These are phyloP conservation scores for Zychaea mexicana DNA, from an alignment of 371 early-diverging fungal genomes.

Conservation along the genomic window DNA sequence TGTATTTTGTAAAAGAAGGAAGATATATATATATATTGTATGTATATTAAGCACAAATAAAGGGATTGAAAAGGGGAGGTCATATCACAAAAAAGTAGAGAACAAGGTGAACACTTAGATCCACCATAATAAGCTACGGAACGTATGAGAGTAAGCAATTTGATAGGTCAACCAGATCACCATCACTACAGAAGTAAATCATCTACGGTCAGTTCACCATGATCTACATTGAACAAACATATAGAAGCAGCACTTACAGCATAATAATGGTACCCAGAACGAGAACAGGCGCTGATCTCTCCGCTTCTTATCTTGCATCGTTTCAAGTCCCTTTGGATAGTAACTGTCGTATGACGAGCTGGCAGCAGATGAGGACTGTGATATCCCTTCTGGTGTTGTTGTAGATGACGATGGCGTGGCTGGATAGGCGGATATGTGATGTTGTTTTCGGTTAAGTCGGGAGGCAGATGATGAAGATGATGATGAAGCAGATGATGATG, in stretches of 20 bases:
- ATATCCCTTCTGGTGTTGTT: constrained; percentile 1
- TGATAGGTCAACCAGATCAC: constrained; percentile 43
- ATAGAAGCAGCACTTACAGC: constrained; percentile 36
- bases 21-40: not conserved
- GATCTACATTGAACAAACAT: not conserved
- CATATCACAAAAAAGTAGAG: too few relatives aligned
- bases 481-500: not conserved
- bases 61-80: too few relatives aligned
- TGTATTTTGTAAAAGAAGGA: too few relatives aligned
- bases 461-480: constrained; percentile 1
- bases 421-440: constrained; percentile 14
- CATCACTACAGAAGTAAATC: constrained; percentile 50
- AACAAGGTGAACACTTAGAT: not conserved
- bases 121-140: constrained; percentile 4
- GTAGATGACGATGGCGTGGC: constrained; percentile 12
- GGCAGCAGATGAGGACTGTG: constrained; percentile 6
- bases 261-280: constrained; percentile 53
- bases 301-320: constrained; percentile 31
- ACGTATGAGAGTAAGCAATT: constrained; percentile 9
- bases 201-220: too few relatives aligned
- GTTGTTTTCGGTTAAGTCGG: constrained; percentile 18
- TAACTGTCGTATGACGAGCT: constrained; percentile 14
- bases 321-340: constrained; percentile 10
- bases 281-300: constrained; percentile 42
- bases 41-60: too few relatives aligned